A percentile compares a stretch with the other conserved stretches of the same genome.
These are phyloP conservation scores for Acidomyces sp. DNA, from an alignment of 495 filamentous ascomycete genomes.

Conservation along the genomic window DNA sequence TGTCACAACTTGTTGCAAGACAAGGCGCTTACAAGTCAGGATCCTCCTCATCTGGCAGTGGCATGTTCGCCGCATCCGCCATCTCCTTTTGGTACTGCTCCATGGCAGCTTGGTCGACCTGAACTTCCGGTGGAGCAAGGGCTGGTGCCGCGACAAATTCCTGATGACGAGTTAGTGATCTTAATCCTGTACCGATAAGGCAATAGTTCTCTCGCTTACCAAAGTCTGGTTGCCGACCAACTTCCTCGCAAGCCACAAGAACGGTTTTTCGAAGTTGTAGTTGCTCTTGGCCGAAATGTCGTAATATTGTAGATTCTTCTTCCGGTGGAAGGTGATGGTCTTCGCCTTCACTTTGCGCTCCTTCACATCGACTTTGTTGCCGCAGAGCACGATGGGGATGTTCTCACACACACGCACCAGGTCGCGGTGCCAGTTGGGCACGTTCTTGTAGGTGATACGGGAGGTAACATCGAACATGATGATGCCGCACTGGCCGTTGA, in stretches of 20 bases:
- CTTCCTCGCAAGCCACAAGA: conserved; percentile 99
- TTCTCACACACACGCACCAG: conserved; percentile 99
- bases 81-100: conserved; percentile 80
- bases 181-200: background rate
- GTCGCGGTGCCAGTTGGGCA: conserved; percentile 99
- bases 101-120: conserved; percentile 71
- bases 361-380: conserved; percentile 99
- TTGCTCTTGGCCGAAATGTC: conserved; percentile 99
- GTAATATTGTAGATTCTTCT: conserved; percentile 99
- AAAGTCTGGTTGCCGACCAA: conserved; percentile 85
- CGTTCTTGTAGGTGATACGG: conserved; percentile 99
- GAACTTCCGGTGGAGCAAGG: conserved; percentile 81
- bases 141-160: conserved; percentile 95
- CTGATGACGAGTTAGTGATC: conserved; percentile 33
- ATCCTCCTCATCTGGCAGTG: conserved; percentile 93
- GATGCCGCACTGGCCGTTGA: conserved; percentile 99
- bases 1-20: background rate
- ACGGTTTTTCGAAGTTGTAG: conserved; percentile 99
- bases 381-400: conserved; percentile 94
- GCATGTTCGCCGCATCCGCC: conserved; percentile 62
- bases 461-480: conserved; percentile 99
- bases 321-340: conserved; percentile 99
- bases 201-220: conserved; percentile 40
- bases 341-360: conserved; percentile 99
- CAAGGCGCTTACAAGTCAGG: conserved; percentile 47